Conservation (phyloP, 148 eudicot species). For the Heliosperma pusillum region DNA sequence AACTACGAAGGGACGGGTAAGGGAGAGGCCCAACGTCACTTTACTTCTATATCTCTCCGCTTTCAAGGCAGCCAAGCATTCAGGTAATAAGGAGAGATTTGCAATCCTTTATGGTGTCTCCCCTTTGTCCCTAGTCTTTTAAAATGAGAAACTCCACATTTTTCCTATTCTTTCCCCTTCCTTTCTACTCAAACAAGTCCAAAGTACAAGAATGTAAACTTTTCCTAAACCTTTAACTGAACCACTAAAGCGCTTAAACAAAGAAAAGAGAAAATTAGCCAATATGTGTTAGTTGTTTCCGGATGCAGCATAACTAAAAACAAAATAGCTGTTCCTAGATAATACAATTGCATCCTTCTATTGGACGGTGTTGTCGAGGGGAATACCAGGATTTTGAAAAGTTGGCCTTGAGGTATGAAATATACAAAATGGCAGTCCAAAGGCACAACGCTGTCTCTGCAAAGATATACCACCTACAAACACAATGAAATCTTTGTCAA, state of each 20-base stretch:
- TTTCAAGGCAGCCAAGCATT: background rate
- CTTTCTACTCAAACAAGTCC: background rate
- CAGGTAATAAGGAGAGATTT: background rate
- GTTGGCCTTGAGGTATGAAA: constrained; percentile 57
- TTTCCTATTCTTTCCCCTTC: background rate
- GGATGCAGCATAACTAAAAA: background rate
- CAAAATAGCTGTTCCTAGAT: background rate
- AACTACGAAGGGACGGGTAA: background rate
- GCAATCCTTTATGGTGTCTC: background rate
- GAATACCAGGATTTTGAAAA: constrained; percentile 71
- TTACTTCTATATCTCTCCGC: background rate
- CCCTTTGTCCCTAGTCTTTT: background rate
- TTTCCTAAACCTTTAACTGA: background rate
- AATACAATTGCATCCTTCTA: background rate
- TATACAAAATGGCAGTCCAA: constrained; percentile 80
- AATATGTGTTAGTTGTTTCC: background rate
- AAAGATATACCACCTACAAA: constrained; percentile 82
- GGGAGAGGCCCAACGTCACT: background rate
- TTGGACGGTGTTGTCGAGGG: background rate
- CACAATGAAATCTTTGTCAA: background rate
- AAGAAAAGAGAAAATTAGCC: background rate
- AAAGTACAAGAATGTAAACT: background rate
- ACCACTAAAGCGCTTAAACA: background rate
- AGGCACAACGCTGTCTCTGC: constrained; percentile 84
- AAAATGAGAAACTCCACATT: background rate